Base-by-base conservation (phyloP, 306 rosid species). In the Coriaria nepalensis region DNA sequence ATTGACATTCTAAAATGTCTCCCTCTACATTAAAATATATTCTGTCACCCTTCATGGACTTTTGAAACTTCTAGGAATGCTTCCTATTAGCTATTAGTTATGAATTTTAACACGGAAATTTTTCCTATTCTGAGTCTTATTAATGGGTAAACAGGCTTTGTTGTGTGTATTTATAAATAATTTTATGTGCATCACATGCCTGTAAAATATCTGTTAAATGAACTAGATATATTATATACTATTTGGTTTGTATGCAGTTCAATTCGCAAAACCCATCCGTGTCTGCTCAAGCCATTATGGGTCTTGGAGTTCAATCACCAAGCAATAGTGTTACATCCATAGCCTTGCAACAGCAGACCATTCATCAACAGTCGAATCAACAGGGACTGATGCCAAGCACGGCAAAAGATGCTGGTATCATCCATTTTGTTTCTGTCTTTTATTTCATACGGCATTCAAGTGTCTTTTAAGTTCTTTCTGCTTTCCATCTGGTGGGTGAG, bases 261-360 rank as follows among this genome's bases (percentile, higher is more conserved):
- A 82, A 74, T 66, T 67, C 98, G 43, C 93, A 75, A 55, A 81
- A 65, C 50, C 56, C 82, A 40, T 67, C 93, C 56, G 70, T 79
- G 61, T 70, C 88, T 53, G 59, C 94, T 63, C 94, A 84, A 68
- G 68, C 87, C 77, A 80, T 79, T 52, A 59, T 75, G 50, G 90
- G 82, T 49, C 73, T 81, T 55, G 97, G 95, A 62, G 74, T 73
- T 51, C 97, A 84, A 62, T 67, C 85, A 55, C 66, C 87, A 13
- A 73, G 78, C 44, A 66, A 77, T 62, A 68, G 67, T 59, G 77
- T 73, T 73, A 59, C 93, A 15, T 55, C 94, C 61, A 58, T 75
- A 37, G 47, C 83, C 52, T 57, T 85, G 13, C 98, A 85, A 53
- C 95, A 71, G 71, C 93, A 76, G 53, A 59, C 94, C 54, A 55